A percentile compares a stretch with the other conserved stretches of the same genome.
These are phyloP conservation scores for Aspergillus heteromorphus DNA, from an alignment of 495 filamentous ascomycete species.

Conservation along the genomic window DNA sequence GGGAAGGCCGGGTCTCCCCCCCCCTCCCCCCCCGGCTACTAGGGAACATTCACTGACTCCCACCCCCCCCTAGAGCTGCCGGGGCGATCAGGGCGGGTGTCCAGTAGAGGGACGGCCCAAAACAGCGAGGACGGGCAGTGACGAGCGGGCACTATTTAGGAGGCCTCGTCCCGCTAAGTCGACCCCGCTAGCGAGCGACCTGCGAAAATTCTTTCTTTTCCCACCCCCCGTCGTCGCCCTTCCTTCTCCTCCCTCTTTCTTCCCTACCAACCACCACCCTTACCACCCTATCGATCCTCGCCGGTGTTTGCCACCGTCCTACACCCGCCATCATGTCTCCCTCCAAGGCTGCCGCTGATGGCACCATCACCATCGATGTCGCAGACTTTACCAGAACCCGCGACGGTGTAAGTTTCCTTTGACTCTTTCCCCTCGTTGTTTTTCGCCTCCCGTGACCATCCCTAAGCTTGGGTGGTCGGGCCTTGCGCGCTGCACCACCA, in stretches of 20 bases:
- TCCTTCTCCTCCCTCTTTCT: constrained; percentile 1
- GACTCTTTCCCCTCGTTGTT: constrained; percentile 10
- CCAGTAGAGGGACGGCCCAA: constrained; percentile 5
- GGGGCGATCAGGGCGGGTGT: not conserved
- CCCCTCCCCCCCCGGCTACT: not conserved
- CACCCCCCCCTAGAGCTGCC: not conserved
- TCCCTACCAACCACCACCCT: not conserved
- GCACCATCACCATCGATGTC: constrained; percentile 45
- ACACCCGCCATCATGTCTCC: constrained; percentile 23
- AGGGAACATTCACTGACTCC: too few relatives aligned
- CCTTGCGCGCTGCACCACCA: not conserved
- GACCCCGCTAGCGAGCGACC: constrained; percentile 20
- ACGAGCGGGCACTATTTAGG: constrained; percentile 15
- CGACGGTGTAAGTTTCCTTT: constrained; percentile 52
- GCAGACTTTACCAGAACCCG: constrained; percentile 59
- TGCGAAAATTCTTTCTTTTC: constrained; percentile 22
- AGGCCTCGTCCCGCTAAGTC: constrained; percentile 4
- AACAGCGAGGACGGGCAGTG: constrained; percentile 5
- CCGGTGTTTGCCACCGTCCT: constrained; percentile 10
- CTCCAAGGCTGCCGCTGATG: constrained; percentile 25
- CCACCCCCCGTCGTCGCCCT: constrained; percentile 5
- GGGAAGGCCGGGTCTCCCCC: too few relatives aligned
- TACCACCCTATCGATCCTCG: not conserved
- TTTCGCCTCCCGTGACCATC: not conserved
- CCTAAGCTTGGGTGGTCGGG: not conserved